Base-by-base conservation (phyloP, 2,329 filamentous ascomycete species). In the Taxawa tesnikishii region DNA sequence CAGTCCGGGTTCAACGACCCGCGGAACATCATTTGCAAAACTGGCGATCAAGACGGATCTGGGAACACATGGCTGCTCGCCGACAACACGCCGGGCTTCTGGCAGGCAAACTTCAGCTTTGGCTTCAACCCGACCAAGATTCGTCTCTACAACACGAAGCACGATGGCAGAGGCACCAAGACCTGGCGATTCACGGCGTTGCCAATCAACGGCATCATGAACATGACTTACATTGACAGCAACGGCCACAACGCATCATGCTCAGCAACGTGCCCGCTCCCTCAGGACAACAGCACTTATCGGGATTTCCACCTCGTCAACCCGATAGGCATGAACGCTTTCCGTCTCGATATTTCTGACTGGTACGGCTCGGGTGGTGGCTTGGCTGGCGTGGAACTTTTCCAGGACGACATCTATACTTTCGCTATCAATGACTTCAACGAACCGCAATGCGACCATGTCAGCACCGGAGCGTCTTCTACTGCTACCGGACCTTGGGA, bases 251-350 rank as follows among this genome's bases (percentile, higher is more conserved):
- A 78, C 34, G 59, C 63, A 17, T 76, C 70, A 36, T 98, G 90
- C 59, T 84, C 87, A 32, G 79, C 75, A 39, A 69, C 74, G 48
- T 98, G 90, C 47, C 83, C 87, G n/a, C 68, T 98, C 29, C 84
- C 81, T 40, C 44, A 63, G 38, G 66, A 75, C 48, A 74, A 83
- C 47, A 59, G 66, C 12, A 70, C 67, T 5, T 92, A 73, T 44
- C 87, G 94, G 54, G 90, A 98, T 48, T 98, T 96, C 51, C 70
- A 75, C 43, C 94, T 98, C 46, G 82, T 94, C 44, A 93, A 90
- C 50, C 57, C 59, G 5, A 76, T 98, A 40, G 84, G 83, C 32
- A 94, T 96, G 85, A 78, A 80, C 49, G 70, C 68, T 19, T 90
- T 98, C 55, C 74, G 78, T 39, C 70, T 98, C 33, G 82, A 93